phyloP scores from a whole-genome alignment of 2,329 filamentous ascomycete genomes.

The Arthrobotrys sinensis region DNA sequence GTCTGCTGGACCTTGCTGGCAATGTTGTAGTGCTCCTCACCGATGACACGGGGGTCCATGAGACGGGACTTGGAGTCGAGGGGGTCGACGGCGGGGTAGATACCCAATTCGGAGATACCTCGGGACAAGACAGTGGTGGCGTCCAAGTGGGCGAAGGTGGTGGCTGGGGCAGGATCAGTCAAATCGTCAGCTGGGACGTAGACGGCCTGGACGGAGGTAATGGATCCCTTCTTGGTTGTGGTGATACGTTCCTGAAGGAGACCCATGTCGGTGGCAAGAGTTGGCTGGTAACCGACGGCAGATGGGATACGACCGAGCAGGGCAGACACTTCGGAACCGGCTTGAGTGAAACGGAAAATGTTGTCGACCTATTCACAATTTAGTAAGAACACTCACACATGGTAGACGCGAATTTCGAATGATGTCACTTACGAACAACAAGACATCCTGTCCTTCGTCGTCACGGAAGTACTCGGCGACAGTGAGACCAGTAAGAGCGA shows the following conservation, averaged over 20 bases:
- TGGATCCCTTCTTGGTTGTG: slow-evolving; percentile 99
- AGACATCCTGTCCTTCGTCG: slow-evolving; percentile 70
- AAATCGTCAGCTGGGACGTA: slow-evolving; percentile 99
- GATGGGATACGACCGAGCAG: slow-evolving; percentile 99
- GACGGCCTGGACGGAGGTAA: slow-evolving; percentile 99
- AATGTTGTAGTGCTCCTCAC: slow-evolving; percentile 96
- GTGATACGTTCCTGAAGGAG: slow-evolving; percentile 99
- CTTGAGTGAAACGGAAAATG: slow-evolving; percentile 99
- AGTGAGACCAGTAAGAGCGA: slow-evolving; percentile 91
- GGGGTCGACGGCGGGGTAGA: slow-evolving; percentile 99
- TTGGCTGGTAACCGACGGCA: slow-evolving; percentile 99
- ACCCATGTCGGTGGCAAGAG: slow-evolving; percentile 99
- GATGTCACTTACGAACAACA: slow-evolving; percentile 63
- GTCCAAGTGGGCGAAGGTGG: slow-evolving; percentile 99
- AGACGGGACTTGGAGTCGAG: slow-evolving; percentile 99
- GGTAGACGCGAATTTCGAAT: slow-evolving; percentile 2
- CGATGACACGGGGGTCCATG: slow-evolving; percentile 98
- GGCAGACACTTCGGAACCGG: slow-evolving; percentile 99
- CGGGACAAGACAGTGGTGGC: slow-evolving; percentile 99
- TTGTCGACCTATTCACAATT: slow-evolving; percentile 89
- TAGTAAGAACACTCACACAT: slow-evolving; percentile 58
- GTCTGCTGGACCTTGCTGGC: slow-evolving; percentile 98
- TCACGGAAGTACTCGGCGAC: slow-evolving; percentile 88
- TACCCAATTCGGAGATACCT: slow-evolving; percentile 99
- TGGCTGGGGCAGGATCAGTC: slow-evolving; percentile 99